phyloP scores from a whole-genome alignment of 2,329 filamentous ascomycete species.

The Diaporthe amygdali region DNA sequence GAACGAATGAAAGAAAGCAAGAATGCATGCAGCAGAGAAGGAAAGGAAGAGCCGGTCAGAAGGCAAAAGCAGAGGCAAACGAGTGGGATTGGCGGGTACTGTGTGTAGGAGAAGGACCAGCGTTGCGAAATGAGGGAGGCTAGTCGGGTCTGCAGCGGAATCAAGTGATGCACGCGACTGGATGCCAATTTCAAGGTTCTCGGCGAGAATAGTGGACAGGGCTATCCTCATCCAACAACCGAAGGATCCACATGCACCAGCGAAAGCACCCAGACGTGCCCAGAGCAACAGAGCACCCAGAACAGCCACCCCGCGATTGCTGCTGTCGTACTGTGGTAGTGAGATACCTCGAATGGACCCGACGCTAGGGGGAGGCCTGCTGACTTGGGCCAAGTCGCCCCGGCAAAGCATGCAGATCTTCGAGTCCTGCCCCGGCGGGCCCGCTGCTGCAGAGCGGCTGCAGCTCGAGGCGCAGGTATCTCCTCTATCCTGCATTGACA shows the following conservation, averaged over 20 bases:
- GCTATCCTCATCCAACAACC: conserved; percentile 1
- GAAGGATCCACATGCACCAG: background rate
- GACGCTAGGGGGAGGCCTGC: background rate
- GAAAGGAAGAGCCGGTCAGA: background rate
- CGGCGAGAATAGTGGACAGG: conserved; percentile 7
- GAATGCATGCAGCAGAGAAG: too few species aligned
- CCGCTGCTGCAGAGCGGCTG: conserved; percentile 7
- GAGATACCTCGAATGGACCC: background rate
- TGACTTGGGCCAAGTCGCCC: background rate
- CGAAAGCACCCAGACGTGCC: too few species aligned
- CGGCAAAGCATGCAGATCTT: background rate
- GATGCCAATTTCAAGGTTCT: conserved; percentile 10
- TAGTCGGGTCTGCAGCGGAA: background rate
- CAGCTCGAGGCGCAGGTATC: conserved; percentile 4
- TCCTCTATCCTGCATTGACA: background rate
- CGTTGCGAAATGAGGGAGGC: background rate
- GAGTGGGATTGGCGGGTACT: background rate
- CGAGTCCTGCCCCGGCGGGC: background rate
- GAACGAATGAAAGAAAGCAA: background rate
- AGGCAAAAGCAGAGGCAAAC: background rate
- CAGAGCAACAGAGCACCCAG: too few species aligned
- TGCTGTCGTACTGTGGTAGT: background rate
- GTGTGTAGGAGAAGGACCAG: background rate
- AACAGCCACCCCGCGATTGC: background rate
- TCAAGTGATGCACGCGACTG: background rate